Evolutionary conservation across 192 early-diverging fungal genomes (phyloP).

Genomic region (Glomus cerebriforme): DNA sequence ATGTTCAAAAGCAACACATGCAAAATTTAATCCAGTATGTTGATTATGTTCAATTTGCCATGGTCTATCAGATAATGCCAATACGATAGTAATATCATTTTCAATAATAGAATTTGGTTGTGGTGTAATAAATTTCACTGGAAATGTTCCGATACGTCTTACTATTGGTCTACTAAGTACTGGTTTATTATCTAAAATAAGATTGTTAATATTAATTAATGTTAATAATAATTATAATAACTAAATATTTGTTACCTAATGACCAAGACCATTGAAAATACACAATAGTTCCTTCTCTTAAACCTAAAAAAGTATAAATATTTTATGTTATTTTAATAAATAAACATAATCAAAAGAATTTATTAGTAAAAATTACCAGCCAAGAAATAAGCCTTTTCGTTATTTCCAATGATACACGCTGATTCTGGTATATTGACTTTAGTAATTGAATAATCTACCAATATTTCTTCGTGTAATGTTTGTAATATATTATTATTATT

Average conservation of each 20-base stretch:
- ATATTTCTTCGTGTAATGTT: slow-evolving; percentile 1
- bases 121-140: slow-evolving; percentile 18
- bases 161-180: not conserved
- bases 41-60: slow-evolving; percentile 7
- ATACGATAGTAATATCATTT: not conserved
- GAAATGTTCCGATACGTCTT: slow-evolving; percentile 12
- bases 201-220: not conserved
- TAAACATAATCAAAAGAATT: not conserved
- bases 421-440: slow-evolving; percentile 22
- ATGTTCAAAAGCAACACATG: slow-evolving; percentile 20
- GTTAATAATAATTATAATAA: not conserved
- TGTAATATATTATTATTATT: not conserved
- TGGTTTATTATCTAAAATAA: slow-evolving; percentile 1
- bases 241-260: not conserved
- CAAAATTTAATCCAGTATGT: slow-evolving; percentile 2
- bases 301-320: not conserved
- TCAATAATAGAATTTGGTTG: not conserved
- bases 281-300: slow-evolving; percentile 12
- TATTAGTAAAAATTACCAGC: slow-evolving; percentile 1
- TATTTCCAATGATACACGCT: not conserved
- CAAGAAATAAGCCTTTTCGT: slow-evolving; percentile 9
- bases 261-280: slow-evolving; percentile 13
- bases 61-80: slow-evolving; percentile 19
- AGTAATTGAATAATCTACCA: not conserved
- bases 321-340: not conserved